Evolutionary conservation across 768 basidiomycete genomes (phyloP), one percentile per base, ranked within the genome.

Genomic region (Tylopilus vinaceipallidus): DNA sequence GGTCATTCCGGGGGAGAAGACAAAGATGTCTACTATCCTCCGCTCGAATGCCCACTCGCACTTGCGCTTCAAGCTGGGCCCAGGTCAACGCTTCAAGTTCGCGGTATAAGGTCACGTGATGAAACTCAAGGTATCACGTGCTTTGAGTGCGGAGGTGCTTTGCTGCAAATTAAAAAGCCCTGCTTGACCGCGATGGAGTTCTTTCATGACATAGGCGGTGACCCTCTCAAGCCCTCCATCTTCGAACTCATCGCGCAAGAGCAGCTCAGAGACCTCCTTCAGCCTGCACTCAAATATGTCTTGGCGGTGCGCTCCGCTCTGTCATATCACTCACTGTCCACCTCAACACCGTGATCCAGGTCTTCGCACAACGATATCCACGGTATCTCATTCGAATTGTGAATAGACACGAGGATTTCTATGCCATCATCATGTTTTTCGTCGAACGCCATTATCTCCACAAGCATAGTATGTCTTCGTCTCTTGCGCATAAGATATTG

Each of bases 371-470:
- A 74, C 78, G 86, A 48, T 88, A 98, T 65, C 97, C 97, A 6
- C 81, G 97, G 47, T 95, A 98, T 68, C 79, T 98, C 26, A 71
- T 99, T 36, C 84, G 86, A 16, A 76, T 98, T 45, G 91, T 97
- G 14, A 98, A 98, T 67, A 75, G 83, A 27, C 97, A 99, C 74
- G 97, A 99, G 67, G 95, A 98, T 66, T 91, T 97, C 68, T 98
- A 97, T 60, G 90, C 94, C 1, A 56, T 79, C 13, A 75, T 95
- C 54, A 91, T 98, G 86, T 71, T 95, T 46, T 77, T 93, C 49
- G 86, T 98, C 16, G 97, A 99, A 71, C 76, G 84, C 14, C 84
- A 95, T 71, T 95, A 97, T 69, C 83, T 99, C 48, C 81, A 80
- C 53, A 88, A 84, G 64, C 83, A 95, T 60, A 83, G 95, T 94